Evolutionary conservation across 306 rosid genomes (phyloP).

Genomic region (Cucurbita argyrosperma): DNA sequence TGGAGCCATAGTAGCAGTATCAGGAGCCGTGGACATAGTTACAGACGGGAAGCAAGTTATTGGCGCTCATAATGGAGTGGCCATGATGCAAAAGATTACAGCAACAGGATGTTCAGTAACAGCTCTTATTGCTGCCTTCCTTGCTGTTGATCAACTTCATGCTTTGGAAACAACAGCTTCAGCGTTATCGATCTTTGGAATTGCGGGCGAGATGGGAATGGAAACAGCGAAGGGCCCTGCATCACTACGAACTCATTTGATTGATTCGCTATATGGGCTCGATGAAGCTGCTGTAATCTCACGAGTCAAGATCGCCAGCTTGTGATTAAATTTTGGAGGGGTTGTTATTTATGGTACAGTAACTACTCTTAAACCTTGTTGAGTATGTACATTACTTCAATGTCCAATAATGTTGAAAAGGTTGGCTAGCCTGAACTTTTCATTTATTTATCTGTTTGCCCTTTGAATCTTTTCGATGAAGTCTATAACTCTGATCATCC

Average conservation of each 20-base stretch:
- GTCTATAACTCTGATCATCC: background rate
- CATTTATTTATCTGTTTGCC: background rate
- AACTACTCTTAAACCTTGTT: background rate
- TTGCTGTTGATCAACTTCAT: slow-evolving; percentile 52
- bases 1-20: slow-evolving; percentile 69
- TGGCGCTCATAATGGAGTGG: slow-evolving; percentile 78
- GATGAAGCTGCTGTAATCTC: slow-evolving; percentile 54
- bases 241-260: slow-evolving; percentile 62
- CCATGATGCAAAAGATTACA: slow-evolving; percentile 76
- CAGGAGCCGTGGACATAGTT: slow-evolving; percentile 73
- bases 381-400: background rate
- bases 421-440: background rate
- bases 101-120: slow-evolving; percentile 90
- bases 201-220: slow-evolving; percentile 77
- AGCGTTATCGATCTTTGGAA: slow-evolving; percentile 38
- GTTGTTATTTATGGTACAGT: background rate
- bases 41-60: slow-evolving; percentile 65
- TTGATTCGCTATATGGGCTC: slow-evolving; percentile 67
- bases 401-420: background rate
- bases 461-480: background rate
- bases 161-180: slow-evolving; percentile 43
- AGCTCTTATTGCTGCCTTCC: slow-evolving; percentile 72
- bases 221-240: slow-evolving; percentile 73
- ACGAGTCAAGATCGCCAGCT: slow-evolving; percentile 41
- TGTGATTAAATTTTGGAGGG: slow-evolving; percentile 5